Conservation (phyloP, 345 rosid genomes). For the Pistacia vera region DNA sequence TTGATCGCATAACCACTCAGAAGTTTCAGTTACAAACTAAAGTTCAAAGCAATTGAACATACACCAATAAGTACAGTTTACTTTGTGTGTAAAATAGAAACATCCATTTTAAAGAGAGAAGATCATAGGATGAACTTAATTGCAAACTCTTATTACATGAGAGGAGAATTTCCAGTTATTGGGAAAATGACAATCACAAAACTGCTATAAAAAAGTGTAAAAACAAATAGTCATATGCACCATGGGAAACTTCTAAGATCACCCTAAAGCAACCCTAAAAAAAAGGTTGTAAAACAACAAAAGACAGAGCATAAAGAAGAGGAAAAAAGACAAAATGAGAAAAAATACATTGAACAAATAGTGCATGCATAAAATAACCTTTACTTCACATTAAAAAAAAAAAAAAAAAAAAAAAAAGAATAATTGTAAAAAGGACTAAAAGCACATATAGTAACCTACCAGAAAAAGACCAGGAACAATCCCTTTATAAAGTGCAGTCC, state of each 20-base stretch:
- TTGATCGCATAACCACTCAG: not conserved
- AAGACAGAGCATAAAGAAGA: not conserved
- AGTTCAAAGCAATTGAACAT: not conserved
- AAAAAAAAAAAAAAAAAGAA: no score
- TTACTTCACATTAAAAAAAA: not conserved
- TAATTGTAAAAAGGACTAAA: not conserved
- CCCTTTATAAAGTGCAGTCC: conserved; percentile 84
- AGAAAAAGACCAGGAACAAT: conserved; percentile 76
- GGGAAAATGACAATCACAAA: not conserved
- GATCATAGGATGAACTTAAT: not conserved
- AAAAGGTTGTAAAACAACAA: not conserved
- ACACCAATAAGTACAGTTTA: not conserved
- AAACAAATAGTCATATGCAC: not conserved
- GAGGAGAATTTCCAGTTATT: not conserved
- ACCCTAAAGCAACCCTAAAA: not conserved
- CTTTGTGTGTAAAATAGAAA: not conserved
- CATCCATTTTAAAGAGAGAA: not conserved
- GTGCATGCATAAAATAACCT: not conserved
- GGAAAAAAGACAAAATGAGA: not conserved
- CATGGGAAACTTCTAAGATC: not conserved
- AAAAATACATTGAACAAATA: not conserved
- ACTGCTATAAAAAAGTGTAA: not conserved
- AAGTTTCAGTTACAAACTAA: not conserved
- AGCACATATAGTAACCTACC: conserved; percentile 45
- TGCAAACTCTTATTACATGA: not conserved